phyloP scores from a whole-genome alignment of 1,284 basidiomycete genomes.

The Tilletia horrida region DNA sequence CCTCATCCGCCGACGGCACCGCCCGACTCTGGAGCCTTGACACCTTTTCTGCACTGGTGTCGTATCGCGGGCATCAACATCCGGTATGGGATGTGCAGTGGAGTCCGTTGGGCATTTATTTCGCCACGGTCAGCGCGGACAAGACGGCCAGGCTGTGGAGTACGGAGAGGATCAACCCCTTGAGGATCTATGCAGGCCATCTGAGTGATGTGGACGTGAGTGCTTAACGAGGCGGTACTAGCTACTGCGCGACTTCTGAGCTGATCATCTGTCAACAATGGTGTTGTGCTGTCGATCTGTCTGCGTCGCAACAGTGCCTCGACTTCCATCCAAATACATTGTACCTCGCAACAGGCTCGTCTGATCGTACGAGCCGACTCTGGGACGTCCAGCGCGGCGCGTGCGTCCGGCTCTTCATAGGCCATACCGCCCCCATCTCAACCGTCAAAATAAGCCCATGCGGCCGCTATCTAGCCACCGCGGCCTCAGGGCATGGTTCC shows the following conservation, averaged over 20 bases:
- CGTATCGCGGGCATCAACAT: constrained; percentile 92
- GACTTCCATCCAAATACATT: constrained; percentile 96
- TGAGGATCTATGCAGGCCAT: constrained; percentile 93
- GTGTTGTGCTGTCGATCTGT: too few relatives aligned
- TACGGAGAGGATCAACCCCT: constrained; percentile 79
- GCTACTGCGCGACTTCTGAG: too few relatives aligned
- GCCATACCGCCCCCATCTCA: constrained; percentile 87
- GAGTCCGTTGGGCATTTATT: constrained; percentile 97
- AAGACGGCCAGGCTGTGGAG: constrained; percentile 93
- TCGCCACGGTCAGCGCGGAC: constrained; percentile 90
- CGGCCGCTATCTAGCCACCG: constrained; percentile 86
- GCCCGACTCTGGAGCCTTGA: constrained; percentile 92
- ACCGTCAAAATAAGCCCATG: constrained; percentile 86
- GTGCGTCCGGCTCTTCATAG: constrained; percentile 90
- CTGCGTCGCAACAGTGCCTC: constrained; percentile 68
- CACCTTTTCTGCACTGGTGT: constrained; percentile 86
- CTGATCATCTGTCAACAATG: too few relatives aligned
- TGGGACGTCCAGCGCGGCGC: constrained; percentile 98
- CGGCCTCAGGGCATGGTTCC: constrained; percentile 54
- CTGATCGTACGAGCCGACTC: constrained; percentile 87
- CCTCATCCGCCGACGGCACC: constrained; percentile 88
- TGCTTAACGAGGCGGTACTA: too few relatives aligned
- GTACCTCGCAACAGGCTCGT: constrained; percentile 94
- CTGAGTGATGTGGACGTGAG: constrained; percentile 93
- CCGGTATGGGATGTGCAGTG: constrained; percentile 99